A percentile compares a stretch with the other conserved stretches of the same genome.
These are phyloP conservation scores for Aspergillus udagawae DNA, from an alignment of 2,329 filamentous ascomycete genomes.

Conservation along the genomic window DNA sequence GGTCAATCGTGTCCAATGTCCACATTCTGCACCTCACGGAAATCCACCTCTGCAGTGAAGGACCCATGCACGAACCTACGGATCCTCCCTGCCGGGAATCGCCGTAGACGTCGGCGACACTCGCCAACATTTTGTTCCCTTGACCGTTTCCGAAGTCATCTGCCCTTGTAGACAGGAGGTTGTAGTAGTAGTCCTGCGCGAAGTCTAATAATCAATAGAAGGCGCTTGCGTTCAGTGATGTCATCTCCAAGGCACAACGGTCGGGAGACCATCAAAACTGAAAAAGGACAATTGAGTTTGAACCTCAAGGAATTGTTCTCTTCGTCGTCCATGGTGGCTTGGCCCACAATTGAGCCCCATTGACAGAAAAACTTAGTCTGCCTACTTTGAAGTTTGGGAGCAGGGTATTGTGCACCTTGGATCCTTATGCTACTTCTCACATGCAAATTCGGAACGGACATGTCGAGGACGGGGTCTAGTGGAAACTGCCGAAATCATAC, in stretches of 20 bases:
- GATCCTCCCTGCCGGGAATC: not conserved
- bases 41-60: not conserved
- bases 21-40: not conserved
- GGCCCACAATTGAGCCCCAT: not conserved
- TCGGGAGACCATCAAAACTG: not conserved
- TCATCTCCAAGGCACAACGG: not conserved
- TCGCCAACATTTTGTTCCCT: not conserved
- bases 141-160: not conserved
- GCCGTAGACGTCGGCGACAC: not conserved
- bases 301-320: not conserved
- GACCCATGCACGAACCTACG: not conserved
- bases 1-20: not conserved
- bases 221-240: not conserved
- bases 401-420: too few species aligned
- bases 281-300: not conserved
- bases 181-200: too few species aligned
- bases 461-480: not conserved
- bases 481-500: slow-evolving; percentile 3
- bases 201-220: too few species aligned
- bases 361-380: not conserved
- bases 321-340: not conserved
- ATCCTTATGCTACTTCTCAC: not conserved
- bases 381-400: too few species aligned
- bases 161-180: not conserved
- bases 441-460: not conserved